Evolutionary conservation across 2,329 filamentous ascomycete species (phyloP).

Genomic region (Blastomyces silverae): DNA sequence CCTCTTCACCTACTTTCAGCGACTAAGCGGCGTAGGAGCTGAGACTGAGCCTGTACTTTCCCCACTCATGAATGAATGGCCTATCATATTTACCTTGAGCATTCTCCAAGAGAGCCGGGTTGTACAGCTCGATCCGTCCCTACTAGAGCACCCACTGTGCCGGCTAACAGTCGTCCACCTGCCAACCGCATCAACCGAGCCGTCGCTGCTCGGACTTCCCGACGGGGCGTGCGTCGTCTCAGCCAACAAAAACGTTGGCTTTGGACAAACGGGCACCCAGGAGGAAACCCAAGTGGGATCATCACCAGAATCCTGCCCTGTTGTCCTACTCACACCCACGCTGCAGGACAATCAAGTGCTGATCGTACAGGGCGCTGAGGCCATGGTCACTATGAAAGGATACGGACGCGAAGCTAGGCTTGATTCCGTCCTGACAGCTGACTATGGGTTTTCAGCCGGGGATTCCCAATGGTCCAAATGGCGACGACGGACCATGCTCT

Average conservation of each 20-base stretch:
- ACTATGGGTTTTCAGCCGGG: constrained; percentile 1
- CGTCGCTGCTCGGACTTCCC: constrained; percentile 17
- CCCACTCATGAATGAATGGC: constrained; percentile 10
- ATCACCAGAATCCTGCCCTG: constrained; percentile 17
- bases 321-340: constrained; percentile 14
- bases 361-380: constrained; percentile 18
- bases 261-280: constrained; percentile 18
- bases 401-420: constrained; percentile 17
- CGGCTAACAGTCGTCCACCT: constrained; percentile 11
- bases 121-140: constrained; percentile 7
- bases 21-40: neutral
- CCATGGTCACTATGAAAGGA: constrained; percentile 15
- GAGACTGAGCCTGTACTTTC: neutral
- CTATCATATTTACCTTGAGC: constrained; percentile 16
- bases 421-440: constrained; percentile 2
- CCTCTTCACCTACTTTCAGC: constrained; percentile 17
- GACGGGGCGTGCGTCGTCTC: constrained; percentile 18
- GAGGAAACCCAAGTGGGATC: constrained; percentile 16
- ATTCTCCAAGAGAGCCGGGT: neutral
- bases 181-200: constrained; percentile 13
- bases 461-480: constrained; percentile 8
- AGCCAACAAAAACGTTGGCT: constrained; percentile 19
- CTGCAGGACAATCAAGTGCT: constrained; percentile 15
- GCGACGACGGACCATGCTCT: constrained; percentile 17
- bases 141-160: neutral